Percentiles rank a stretch among this genome's conserved stretches.
phyloP scores from a whole-genome alignment of 371 early-diverging fungal species.

The Umbelopsis sp. region DNA sequence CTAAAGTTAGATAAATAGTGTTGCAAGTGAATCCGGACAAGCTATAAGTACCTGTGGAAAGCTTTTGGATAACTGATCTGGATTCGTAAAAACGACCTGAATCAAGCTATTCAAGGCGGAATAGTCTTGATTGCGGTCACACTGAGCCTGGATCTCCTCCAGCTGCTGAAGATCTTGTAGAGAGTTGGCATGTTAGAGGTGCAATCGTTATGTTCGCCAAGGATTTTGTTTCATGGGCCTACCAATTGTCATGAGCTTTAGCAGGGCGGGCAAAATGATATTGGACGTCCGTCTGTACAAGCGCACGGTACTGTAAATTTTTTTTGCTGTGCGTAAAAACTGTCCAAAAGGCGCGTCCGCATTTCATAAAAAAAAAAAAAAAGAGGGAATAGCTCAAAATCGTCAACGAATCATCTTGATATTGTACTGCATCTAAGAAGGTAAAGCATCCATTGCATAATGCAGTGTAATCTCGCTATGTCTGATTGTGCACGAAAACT shows the following conservation, averaged over 20 bases:
- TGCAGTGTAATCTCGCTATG: background rate
- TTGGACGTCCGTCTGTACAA: too few species aligned
- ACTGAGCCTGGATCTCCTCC: slow-evolving; percentile 19
- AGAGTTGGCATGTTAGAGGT: background rate
- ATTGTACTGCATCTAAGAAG: slow-evolving; percentile 14
- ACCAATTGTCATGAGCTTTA: slow-evolving; percentile 8
- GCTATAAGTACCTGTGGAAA: background rate
- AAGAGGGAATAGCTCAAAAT: background rate
- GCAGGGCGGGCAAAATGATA: slow-evolving; percentile 3
- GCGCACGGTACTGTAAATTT: slow-evolving; percentile 5
- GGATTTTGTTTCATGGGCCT: background rate
- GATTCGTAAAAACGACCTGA: slow-evolving; percentile 14
- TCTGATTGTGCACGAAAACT: background rate
- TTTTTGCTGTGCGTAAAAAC: background rate
- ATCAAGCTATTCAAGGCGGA: slow-evolving; percentile 9
- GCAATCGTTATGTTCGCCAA: background rate
- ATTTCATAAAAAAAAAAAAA: slow-evolving; percentile 1
- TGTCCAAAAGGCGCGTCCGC: slow-evolving; percentile 14
- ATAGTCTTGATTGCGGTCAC: slow-evolving; percentile 1
- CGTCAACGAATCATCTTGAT: slow-evolving; percentile 1
- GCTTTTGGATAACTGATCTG: slow-evolving; percentile 13
- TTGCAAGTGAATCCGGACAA: background rate
- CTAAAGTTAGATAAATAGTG: background rate
- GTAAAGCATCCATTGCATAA: slow-evolving; percentile 7
- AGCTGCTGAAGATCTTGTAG: slow-evolving; percentile 2